These are phyloP conservation scores for Mycena belliarum DNA, from an alignment of 768 basidiomycete species.

Conservation along the genomic window DNA sequence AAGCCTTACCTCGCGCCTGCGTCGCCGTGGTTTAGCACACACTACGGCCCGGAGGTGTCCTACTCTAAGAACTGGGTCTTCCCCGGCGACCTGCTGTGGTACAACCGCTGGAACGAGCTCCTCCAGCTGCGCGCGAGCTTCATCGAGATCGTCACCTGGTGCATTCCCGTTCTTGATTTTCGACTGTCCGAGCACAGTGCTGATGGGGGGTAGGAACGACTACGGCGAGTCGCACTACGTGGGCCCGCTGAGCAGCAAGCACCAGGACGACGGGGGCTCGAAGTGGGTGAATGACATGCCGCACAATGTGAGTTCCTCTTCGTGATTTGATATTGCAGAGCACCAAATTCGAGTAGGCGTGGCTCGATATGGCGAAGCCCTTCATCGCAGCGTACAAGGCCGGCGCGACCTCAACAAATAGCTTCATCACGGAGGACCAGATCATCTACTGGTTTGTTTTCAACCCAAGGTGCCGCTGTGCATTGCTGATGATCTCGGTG, in stretches of 20 bases:
- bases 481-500: background rate
- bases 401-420: conserved; percentile 27
- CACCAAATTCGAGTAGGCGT: conserved; percentile 27
- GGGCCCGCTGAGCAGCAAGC: conserved; percentile 37
- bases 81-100: conserved; percentile 16
- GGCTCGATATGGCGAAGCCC: conserved; percentile 48
- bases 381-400: conserved; percentile 48
- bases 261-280: conserved; percentile 20
- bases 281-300: conserved; percentile 25
- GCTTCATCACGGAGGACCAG: conserved; percentile 20
- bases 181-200: background rate
- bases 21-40: conserved; percentile 50
- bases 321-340: too few species aligned
- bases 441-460: conserved; percentile 24
- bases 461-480: too few species aligned
- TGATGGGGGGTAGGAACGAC: conserved; percentile 4
- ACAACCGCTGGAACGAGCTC: conserved; percentile 17
- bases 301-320: conserved; percentile 14
- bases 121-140: conserved; percentile 6
- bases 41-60: conserved; percentile 15
- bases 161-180: conserved; percentile 25
- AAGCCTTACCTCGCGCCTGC: conserved; percentile 31
- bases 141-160: conserved; percentile 43
- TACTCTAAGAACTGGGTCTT: conserved; percentile 24
- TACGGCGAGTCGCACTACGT: conserved; percentile 49